A percentile compares a stretch with the other conserved stretches of the same genome.
Conservation (phyloP, 2,329 filamentous ascomycete species). For the Hortaea werneckii region DNA sequence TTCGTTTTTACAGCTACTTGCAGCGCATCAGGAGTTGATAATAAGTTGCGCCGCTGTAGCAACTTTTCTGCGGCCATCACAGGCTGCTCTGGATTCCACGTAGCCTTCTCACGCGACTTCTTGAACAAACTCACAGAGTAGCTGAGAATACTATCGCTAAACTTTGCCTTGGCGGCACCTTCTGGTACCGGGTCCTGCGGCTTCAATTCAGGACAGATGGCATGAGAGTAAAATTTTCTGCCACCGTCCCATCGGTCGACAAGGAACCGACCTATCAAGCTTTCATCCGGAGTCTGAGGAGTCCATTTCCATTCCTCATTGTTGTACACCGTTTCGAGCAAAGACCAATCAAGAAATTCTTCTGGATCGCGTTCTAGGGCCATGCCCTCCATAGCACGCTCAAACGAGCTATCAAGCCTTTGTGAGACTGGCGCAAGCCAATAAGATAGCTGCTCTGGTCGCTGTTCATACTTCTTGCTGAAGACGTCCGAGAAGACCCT, state of each 20-base stretch:
- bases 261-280: slow-evolving; percentile 34
- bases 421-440: slow-evolving; percentile 57
- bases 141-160: slow-evolving; percentile 52
- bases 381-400: background rate
- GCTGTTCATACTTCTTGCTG: slow-evolving; percentile 69
- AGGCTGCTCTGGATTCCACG: slow-evolving; percentile 60
- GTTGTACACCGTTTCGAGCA: slow-evolving; percentile 35
- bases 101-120: slow-evolving; percentile 42
- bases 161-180: slow-evolving; percentile 31
- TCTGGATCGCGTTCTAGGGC: background rate
- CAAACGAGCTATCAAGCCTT: background rate
- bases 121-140: slow-evolving; percentile 71
- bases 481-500: slow-evolving; percentile 74
- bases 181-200: slow-evolving; percentile 56
- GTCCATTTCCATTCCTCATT: slow-evolving; percentile 38
- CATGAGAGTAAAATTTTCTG: slow-evolving; percentile 46
- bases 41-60: slow-evolving; percentile 68
- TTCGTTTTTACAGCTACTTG: slow-evolving; percentile 37
- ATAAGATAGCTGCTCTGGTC: slow-evolving; percentile 61
- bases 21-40: slow-evolving; percentile 55
- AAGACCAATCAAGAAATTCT: slow-evolving; percentile 51
- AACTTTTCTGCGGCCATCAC: slow-evolving; percentile 69
- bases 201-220: slow-evolving; percentile 42
- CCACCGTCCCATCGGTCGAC: slow-evolving; percentile 45
- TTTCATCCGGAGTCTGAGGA: slow-evolving; percentile 27